Conservation (phyloP, 768 basidiomycete species). For the Lyophyllum atratum region DNA sequence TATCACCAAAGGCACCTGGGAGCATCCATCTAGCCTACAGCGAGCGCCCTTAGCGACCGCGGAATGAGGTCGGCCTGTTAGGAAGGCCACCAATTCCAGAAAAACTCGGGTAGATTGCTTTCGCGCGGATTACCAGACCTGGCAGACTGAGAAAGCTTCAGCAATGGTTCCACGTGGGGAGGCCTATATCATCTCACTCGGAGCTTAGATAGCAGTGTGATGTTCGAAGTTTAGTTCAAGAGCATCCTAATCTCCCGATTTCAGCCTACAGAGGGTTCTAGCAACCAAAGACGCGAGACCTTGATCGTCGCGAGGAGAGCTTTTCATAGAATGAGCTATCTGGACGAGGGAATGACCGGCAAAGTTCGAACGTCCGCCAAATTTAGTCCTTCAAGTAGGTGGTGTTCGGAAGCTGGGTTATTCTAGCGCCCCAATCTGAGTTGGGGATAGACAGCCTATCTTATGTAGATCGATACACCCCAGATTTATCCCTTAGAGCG, state of each 20-base stretch:
- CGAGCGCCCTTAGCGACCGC: not conserved
- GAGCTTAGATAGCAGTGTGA: not conserved
- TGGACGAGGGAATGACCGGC: not conserved
- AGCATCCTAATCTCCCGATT: not conserved
- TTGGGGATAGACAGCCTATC: not conserved
- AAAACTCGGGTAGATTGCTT: not conserved
- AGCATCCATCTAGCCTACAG: too few species aligned
- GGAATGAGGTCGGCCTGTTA: too few species aligned
- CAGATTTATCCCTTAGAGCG: not conserved
- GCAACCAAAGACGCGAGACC: not conserved
- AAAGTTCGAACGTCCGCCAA: not conserved
- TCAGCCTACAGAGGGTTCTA: not conserved
- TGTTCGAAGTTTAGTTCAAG: not conserved
- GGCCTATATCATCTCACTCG: not conserved
- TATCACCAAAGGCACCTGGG: not conserved
- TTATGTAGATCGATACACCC: not conserved
- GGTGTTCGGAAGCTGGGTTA: not conserved
- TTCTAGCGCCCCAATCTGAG: not conserved
- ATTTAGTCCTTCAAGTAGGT: not conserved
- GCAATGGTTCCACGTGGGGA: not conserved
- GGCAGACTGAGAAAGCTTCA: not conserved
- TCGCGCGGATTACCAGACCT: not conserved
- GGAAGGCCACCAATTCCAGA: too few species aligned
- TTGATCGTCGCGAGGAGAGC: not conserved
- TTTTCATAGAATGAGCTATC: not conserved